Percentiles rank a stretch among this genome's conserved stretches.
These are phyloP conservation scores for Hapsidospora chrysogenum DNA, from an alignment of 495 filamentous ascomycete species.

Conservation along the genomic window DNA sequence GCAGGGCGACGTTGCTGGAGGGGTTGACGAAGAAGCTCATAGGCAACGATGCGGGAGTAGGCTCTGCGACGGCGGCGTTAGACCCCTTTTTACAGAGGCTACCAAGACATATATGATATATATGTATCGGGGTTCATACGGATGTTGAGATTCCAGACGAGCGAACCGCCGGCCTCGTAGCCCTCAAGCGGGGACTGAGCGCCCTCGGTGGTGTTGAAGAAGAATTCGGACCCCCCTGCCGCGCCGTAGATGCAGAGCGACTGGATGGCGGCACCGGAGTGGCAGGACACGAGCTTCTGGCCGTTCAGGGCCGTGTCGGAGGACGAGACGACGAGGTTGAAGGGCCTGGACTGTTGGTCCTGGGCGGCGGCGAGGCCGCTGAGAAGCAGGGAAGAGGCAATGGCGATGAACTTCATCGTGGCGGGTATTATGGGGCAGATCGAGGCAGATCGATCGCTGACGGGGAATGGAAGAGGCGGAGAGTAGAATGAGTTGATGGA, in stretches of 20 bases:
- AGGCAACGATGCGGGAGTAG: slow-evolving; percentile 16
- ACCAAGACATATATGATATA: too few species aligned
- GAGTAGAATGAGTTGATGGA: too few species aligned
- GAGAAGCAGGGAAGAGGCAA: too few species aligned
- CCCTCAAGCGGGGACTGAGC: too few species aligned
- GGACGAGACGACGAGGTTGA: slow-evolving; percentile 19
- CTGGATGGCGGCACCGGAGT: slow-evolving; percentile 37
- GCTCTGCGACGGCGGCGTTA: slow-evolving; percentile 12
- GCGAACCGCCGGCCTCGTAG: slow-evolving; percentile 15
- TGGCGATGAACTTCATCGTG: too few species aligned
- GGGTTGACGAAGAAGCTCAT: slow-evolving; percentile 22
- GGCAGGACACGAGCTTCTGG: slow-evolving; percentile 29
- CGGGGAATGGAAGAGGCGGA: too few species aligned
- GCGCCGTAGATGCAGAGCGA: slow-evolving; percentile 26
- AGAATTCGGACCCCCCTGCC: slow-evolving; percentile 12
- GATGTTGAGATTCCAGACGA: slow-evolving; percentile 23
- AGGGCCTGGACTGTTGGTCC: slow-evolving; percentile 20
- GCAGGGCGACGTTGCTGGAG: slow-evolving; percentile 33
- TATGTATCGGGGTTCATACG: too few species aligned
- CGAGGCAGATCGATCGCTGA: too few species aligned
- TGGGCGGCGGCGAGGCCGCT: slow-evolving; percentile 19
- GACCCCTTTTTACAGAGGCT: too few species aligned
- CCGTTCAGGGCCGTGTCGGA: slow-evolving; percentile 15
- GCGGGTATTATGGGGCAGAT: too few species aligned
- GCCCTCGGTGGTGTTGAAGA: slow-evolving; percentile 20